Conservation (phyloP, 495 filamentous ascomycete species). For the Durotheca rogersii region DNA sequence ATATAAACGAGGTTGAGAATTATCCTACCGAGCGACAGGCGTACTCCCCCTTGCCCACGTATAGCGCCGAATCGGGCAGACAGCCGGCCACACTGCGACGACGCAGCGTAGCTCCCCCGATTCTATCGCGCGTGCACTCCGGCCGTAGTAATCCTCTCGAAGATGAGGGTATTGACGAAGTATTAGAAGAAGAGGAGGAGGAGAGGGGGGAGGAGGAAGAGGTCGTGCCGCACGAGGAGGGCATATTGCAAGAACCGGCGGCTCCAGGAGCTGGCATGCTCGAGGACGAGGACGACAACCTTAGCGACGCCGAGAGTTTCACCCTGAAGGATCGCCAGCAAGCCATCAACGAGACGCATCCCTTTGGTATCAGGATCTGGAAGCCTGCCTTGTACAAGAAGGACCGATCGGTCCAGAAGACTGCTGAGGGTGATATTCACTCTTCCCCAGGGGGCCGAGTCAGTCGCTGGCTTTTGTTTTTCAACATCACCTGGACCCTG, state of each 20-base stretch:
- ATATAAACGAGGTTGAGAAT: slow-evolving; percentile 75
- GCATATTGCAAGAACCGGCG: slow-evolving; percentile 15
- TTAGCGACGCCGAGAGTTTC: slow-evolving; percentile 81
- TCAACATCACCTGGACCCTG: slow-evolving; percentile 87
- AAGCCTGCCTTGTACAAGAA: slow-evolving; percentile 99
- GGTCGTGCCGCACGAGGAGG: slow-evolving; percentile 40
- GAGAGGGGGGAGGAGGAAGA: slow-evolving; percentile 26
- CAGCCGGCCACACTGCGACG: slow-evolving; percentile 66
- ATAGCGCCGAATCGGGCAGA: slow-evolving; percentile 29
- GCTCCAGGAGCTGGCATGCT: slow-evolving; percentile 34
- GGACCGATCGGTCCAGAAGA: slow-evolving; percentile 90
- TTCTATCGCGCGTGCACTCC: slow-evolving; percentile 60
- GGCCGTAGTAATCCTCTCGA: slow-evolving; percentile 47
- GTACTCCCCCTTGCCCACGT: slow-evolving; percentile 32
- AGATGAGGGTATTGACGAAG: slow-evolving; percentile 45
- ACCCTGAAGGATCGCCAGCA: slow-evolving; percentile 90
- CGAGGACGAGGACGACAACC: slow-evolving; percentile 58
- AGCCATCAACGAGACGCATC: slow-evolving; percentile 98
- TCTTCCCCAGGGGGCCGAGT: slow-evolving; percentile 89
- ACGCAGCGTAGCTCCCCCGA: slow-evolving; percentile 60
- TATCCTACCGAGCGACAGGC: slow-evolving; percentile 43
- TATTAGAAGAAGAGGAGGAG: slow-evolving; percentile 33
- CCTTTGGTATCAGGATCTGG: slow-evolving; percentile 98
- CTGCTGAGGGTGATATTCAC: slow-evolving; percentile 95
- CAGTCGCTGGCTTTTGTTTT: slow-evolving; percentile 75